Evolutionary conservation across 371 early-diverging fungal species (phyloP), one percentile per base, ranked within the genome.

Genomic region (Dipsacomyces acuminosporus): DNA sequence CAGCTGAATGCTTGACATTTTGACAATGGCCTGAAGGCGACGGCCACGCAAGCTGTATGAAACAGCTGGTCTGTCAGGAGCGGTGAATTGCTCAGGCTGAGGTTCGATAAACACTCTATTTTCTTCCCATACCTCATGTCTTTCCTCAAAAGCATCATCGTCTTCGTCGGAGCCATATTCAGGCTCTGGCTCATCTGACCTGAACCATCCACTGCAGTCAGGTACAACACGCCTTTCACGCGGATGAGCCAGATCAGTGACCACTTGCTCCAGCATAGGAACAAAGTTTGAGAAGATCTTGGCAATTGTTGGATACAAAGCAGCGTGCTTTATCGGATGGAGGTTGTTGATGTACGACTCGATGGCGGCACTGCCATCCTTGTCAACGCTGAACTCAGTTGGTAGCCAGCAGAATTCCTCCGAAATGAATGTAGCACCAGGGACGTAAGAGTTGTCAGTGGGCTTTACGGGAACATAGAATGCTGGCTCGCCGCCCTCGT

Each of bases 11-110:
- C 61, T 76, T 24, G 82, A 80, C 44, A 85, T 56, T 59, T 85
- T 84, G 69, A 82, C 74, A 21, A 86, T 84, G 22, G 85, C 85
- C 46, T 87, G 84, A 9, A 85, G 54, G 11, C 52, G 43, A 8
- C 64, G 49, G 24, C 63, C 76, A 11, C 53, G 56, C 41, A 84
- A 56, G 40, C 60, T 59, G 38, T 47, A 45, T 4, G 64, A 54
- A 20, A 35, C 26, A 23, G 30, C 26, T 14, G 41, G 52, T 3
- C 61, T 42, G 38, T 47, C 52, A 18, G 61, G 61, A 25, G 45
- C 24, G 4, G 50, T 48, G 24, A 56, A 55, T n/a, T 48, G 46
- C 35, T 53, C 42, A 11, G 64, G 64, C 49, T 59, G 59, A 9
- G 71, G 66, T 8, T 54, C 43, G 7, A 51, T 20, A 22, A 53